phyloP scores from a whole-genome alignment of 306 rosid genomes.

The Fragaria iinumae region DNA sequence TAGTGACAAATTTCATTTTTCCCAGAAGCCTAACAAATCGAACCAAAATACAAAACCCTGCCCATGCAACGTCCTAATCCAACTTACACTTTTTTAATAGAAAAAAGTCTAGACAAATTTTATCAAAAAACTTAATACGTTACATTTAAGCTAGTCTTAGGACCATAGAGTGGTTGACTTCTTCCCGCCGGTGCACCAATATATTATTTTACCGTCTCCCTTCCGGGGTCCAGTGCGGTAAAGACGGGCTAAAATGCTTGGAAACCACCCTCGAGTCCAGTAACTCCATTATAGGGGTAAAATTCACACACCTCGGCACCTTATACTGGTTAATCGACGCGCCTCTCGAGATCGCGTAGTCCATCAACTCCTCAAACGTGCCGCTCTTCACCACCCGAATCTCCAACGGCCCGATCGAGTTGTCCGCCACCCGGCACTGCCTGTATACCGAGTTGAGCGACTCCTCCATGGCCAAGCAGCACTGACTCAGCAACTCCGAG shows the following conservation, averaged over 20 bases:
- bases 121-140: not conserved
- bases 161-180: slow-evolving; percentile 18
- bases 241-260: slow-evolving; percentile 45
- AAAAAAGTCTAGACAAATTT: not conserved
- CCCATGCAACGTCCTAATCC: slow-evolving; percentile 28
- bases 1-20: slow-evolving; percentile 17
- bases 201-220: slow-evolving; percentile 17
- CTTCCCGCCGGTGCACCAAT: not conserved
- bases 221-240: slow-evolving; percentile 53
- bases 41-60: slow-evolving; percentile 27
- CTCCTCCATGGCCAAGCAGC: slow-evolving; percentile 59
- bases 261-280: slow-evolving; percentile 52
- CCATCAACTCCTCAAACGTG: slow-evolving; percentile 61
- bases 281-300: slow-evolving; percentile 57
- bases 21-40: slow-evolving; percentile 13
- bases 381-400: slow-evolving; percentile 48
- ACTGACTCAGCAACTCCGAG: slow-evolving; percentile 26
- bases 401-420: slow-evolving; percentile 54
- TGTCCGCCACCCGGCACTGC: slow-evolving; percentile 51
- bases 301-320: slow-evolving; percentile 64
- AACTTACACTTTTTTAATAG: not conserved
- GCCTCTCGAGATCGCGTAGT: slow-evolving; percentile 59
- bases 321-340: slow-evolving; percentile 61
- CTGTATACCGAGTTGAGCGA: slow-evolving; percentile 51
- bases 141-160: not conserved